Evolutionary conservation across 257 asterid species (phyloP).

Genomic region (Solanum chiquidenum): DNA sequence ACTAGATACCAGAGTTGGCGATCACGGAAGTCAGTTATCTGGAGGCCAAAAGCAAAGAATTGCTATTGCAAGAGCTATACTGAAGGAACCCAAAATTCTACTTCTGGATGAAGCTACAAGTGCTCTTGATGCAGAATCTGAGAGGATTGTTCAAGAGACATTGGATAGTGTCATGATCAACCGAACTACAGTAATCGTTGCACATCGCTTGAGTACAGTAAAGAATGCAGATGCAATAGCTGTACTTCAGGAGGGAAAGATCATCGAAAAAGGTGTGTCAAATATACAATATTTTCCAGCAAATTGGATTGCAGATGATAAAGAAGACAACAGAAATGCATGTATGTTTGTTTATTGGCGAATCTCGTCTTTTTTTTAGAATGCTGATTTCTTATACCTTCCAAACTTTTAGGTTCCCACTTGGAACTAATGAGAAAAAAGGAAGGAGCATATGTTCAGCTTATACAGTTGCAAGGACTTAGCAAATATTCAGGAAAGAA

Average conservation of each 20-base stretch:
- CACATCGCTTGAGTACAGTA: conserved; percentile 44
- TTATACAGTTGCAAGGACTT: conserved; percentile 39
- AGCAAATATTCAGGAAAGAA: conserved; percentile 25
- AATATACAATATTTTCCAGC: not conserved
- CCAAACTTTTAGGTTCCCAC: conserved; percentile 34
- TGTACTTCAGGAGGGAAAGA: conserved; percentile 33
- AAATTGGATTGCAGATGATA: not conserved
- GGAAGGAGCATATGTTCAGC: conserved; percentile 51
- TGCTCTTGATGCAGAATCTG: conserved; percentile 50
- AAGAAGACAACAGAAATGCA: not conserved
- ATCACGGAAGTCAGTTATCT: conserved; percentile 39
- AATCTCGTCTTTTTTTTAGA: not conserved
- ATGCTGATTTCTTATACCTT: not conserved
- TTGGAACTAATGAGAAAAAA: conserved; percentile 23
- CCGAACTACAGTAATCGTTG: conserved; percentile 40
- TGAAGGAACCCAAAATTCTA: conserved; percentile 35
- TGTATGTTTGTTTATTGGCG: not conserved
- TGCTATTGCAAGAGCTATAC: conserved; percentile 48
- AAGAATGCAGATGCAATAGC: conserved; percentile 43
- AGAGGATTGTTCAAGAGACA: conserved; percentile 38
- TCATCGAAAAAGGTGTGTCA: conserved; percentile 34
- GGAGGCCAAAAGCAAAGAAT: conserved; percentile 60
- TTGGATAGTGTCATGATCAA: conserved; percentile 32
- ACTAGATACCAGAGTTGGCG: conserved; percentile 50
- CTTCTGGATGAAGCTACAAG: conserved; percentile 58